Conservation (phyloP, 352 stramenopile species). For the Halophytophthora batemanensis region DNA sequence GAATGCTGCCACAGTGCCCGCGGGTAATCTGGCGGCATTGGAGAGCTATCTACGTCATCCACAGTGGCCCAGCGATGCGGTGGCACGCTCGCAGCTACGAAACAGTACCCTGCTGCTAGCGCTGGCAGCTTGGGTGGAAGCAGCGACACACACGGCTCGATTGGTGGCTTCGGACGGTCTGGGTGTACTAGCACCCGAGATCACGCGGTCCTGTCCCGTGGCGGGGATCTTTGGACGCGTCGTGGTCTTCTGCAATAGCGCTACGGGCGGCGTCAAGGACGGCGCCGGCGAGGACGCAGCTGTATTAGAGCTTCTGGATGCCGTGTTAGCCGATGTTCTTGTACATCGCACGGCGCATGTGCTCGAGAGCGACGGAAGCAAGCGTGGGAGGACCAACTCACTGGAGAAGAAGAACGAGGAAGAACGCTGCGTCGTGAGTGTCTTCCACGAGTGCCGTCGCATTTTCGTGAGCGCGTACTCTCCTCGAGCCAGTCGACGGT, state of each 20-base stretch:
- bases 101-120: slow-evolving; percentile 36
- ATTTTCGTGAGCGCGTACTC: slow-evolving; percentile 74
- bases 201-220: slow-evolving; percentile 51
- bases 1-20: slow-evolving; percentile 33
- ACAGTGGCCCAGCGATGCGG: slow-evolving; percentile 41
- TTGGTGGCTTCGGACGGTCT: slow-evolving; percentile 35
- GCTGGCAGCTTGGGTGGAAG: slow-evolving; percentile 55
- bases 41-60: slow-evolving; percentile 47
- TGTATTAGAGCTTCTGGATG: slow-evolving; percentile 53
- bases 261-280: slow-evolving; percentile 7
- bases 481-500: slow-evolving; percentile 40
- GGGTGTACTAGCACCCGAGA: slow-evolving; percentile 34
- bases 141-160: slow-evolving; percentile 24
- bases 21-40: slow-evolving; percentile 56
- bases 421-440: slow-evolving; percentile 51
- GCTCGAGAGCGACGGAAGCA: slow-evolving; percentile 18
- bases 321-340: slow-evolving; percentile 54
- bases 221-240: slow-evolving; percentile 65
- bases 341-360: slow-evolving; percentile 56
- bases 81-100: slow-evolving; percentile 23
- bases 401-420: slow-evolving; percentile 19
- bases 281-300: slow-evolving; percentile 22
- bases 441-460: slow-evolving; percentile 70
- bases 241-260: slow-evolving; percentile 45
- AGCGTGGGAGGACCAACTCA: not conserved